Evolutionary conservation across 495 filamentous ascomycete genomes (phyloP).

Genomic region (Achaetomiella virescens): DNA sequence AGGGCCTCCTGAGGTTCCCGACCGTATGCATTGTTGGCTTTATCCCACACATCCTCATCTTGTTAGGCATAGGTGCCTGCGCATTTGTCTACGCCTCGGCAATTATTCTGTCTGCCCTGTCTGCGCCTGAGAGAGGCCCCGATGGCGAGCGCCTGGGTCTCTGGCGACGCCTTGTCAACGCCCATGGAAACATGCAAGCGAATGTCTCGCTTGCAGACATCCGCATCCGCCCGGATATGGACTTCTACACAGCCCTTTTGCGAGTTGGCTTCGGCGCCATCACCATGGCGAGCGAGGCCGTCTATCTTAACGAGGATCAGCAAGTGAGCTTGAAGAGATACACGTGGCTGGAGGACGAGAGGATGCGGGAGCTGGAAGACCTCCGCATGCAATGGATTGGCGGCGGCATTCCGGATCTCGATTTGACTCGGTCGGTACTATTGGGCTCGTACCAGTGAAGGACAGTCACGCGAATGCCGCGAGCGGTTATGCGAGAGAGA

Average conservation of each 20-base stretch:
- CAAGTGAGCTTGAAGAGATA: constrained; percentile 65
- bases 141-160: constrained; percentile 27
- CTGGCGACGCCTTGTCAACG: constrained; percentile 50
- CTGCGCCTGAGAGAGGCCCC: constrained; percentile 38
- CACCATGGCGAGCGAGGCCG: constrained; percentile 89
- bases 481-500: constrained; percentile 65
- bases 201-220: constrained; percentile 76
- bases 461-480: constrained; percentile 35
- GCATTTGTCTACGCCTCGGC: constrained; percentile 68
- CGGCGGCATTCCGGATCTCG: constrained; percentile 36
- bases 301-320: constrained; percentile 86
- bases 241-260: constrained; percentile 89
- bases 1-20: constrained; percentile 67
- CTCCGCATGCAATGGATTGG: constrained; percentile 45
- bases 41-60: constrained; percentile 81
- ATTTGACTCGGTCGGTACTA: constrained; percentile 46
- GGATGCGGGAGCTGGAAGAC: constrained; percentile 59
- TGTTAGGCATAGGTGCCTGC: constrained; percentile 71
- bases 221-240: constrained; percentile 74
- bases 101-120: constrained; percentile 66
- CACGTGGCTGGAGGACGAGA: constrained; percentile 90
- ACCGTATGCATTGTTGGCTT: constrained; percentile 94
- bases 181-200: constrained; percentile 86
- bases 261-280: constrained; percentile 79
- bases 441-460: constrained; percentile 46